Conservation (phyloP, 306 rosid genomes). For the Dalbergia oliveri region DNA sequence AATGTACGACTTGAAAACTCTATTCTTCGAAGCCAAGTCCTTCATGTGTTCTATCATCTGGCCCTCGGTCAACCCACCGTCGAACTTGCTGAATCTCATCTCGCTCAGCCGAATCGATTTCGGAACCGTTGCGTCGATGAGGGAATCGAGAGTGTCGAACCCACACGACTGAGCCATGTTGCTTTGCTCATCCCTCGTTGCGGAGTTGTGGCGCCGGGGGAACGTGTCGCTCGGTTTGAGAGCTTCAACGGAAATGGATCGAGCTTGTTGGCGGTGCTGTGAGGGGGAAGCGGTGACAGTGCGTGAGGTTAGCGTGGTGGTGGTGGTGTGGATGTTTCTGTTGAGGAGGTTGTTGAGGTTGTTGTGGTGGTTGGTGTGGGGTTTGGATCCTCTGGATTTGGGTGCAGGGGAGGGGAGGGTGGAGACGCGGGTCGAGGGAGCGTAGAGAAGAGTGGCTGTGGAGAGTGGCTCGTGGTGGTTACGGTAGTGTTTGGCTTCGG, state of each 20-base stretch:
- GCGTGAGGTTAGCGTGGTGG: constrained; percentile 20
- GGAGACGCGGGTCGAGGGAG: constrained; percentile 77
- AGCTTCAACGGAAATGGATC: constrained; percentile 89
- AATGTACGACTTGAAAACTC: constrained; percentile 76
- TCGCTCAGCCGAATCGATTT: constrained; percentile 80
- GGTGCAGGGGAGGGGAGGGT: constrained; percentile 68
- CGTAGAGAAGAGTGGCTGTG: constrained; percentile 61
- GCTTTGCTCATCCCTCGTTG: constrained; percentile 82
- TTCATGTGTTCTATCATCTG: constrained; percentile 96
- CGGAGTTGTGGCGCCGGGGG: constrained; percentile 95
- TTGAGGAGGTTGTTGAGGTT: constrained; percentile 32
- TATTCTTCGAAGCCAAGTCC: constrained; percentile 77
- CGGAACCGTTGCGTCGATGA: constrained; percentile 91
- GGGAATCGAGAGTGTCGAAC: constrained; percentile 68
- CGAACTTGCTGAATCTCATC: constrained; percentile 76
- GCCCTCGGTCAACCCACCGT: constrained; percentile 87
- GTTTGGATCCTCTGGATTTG: constrained; percentile 50
- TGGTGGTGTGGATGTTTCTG: constrained; percentile 29
- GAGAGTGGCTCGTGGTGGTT: constrained; percentile 54
- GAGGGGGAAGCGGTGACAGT: constrained; percentile 37
- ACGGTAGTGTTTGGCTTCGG: constrained; percentile 76
- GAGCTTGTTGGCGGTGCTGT: constrained; percentile 46
- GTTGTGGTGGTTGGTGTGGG: constrained; percentile 25
- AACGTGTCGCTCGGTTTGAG: constrained; percentile 90
- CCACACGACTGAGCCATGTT: constrained; percentile 79